A percentile compares a stretch with the other conserved stretches of the same genome.
phyloP scores from a whole-genome alignment of 371 early-diverging fungal genomes.

The Gilbertella persicaria region DNA sequence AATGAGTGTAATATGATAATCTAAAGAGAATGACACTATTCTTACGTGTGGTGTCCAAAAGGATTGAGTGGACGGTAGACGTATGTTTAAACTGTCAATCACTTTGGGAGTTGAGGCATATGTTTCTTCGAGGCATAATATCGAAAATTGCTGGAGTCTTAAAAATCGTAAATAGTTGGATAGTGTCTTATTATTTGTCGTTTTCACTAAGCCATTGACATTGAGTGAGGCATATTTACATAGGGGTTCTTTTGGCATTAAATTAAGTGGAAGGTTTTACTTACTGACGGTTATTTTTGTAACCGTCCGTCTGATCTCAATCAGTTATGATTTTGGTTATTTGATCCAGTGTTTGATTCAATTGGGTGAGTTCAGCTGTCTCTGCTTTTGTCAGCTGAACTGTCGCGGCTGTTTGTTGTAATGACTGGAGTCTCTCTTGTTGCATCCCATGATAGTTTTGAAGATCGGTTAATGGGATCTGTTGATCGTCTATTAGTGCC shows the following conservation, averaged over 20 bases:
- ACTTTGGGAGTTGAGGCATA: neutral
- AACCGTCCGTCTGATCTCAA: too few relatives aligned
- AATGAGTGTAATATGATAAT: neutral
- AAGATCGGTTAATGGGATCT: too few relatives aligned
- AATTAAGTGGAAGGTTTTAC: too few relatives aligned
- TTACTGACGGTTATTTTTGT: too few relatives aligned
- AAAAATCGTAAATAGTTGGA: neutral
- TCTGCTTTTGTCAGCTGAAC: too few relatives aligned
- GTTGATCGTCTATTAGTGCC: too few relatives aligned
- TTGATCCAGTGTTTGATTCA: too few relatives aligned
- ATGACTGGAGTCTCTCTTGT: too few relatives aligned
- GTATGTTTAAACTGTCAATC: neutral
- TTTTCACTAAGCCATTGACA: conserved; percentile 1
- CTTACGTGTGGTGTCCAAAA: neutral
- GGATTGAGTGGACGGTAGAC: neutral
- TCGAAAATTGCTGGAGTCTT: neutral
- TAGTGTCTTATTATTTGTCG: neutral
- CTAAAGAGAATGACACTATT: neutral
- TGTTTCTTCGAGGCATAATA: conserved; percentile 5
- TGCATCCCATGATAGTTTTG: too few relatives aligned
- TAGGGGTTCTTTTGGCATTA: neutral
- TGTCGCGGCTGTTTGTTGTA: too few relatives aligned
- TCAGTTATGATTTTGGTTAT: too few relatives aligned
- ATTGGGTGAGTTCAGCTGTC: too few relatives aligned
- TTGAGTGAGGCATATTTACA: conserved; percentile 2